A percentile compares a stretch with the other conserved stretches of the same genome.
phyloP scores from a whole-genome alignment of 306 rosid genomes.

The Parietaria judaica region DNA sequence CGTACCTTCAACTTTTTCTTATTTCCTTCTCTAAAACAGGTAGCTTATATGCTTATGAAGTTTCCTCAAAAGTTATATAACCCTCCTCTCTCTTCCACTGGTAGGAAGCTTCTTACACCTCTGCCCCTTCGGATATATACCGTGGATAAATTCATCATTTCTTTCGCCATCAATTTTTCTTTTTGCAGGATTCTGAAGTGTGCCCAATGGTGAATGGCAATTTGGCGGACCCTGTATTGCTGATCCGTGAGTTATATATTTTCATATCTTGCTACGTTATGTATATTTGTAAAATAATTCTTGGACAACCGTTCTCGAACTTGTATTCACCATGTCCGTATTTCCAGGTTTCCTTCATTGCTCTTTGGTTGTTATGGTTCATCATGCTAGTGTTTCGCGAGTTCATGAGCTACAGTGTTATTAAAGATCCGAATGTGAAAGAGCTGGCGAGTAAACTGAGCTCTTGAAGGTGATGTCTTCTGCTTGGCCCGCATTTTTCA shows the following conservation, averaged over 20 bases:
- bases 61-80: conserved; percentile 63
- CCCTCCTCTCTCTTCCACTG: conserved; percentile 27
- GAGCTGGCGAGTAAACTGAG: conserved; percentile 33
- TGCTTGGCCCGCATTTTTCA: background rate
- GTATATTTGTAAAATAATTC: background rate
- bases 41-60: conserved; percentile 66
- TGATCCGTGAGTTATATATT: conserved; percentile 31
- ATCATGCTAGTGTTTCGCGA: conserved; percentile 20
- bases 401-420: conserved; percentile 39
- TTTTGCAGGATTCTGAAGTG: conserved; percentile 31
- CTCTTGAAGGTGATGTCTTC: conserved; percentile 37
- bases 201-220: conserved; percentile 28
- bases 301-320: conserved; percentile 9
- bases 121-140: conserved; percentile 3
- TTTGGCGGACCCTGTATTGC: conserved; percentile 28
- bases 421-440: conserved; percentile 14
- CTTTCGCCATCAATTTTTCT: conserved; percentile 1
- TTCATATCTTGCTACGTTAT: background rate
- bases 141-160: background rate
- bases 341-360: conserved; percentile 14
- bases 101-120: conserved; percentile 29
- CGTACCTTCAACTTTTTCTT: background rate
- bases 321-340: background rate
- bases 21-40: conserved; percentile 39
- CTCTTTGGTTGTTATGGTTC: conserved; percentile 27